A percentile compares a stretch with the other conserved stretches of the same genome.
Conservation (phyloP, 192 early-diverging fungal genomes). For the Rhizoclosmatium sp. region DNA sequence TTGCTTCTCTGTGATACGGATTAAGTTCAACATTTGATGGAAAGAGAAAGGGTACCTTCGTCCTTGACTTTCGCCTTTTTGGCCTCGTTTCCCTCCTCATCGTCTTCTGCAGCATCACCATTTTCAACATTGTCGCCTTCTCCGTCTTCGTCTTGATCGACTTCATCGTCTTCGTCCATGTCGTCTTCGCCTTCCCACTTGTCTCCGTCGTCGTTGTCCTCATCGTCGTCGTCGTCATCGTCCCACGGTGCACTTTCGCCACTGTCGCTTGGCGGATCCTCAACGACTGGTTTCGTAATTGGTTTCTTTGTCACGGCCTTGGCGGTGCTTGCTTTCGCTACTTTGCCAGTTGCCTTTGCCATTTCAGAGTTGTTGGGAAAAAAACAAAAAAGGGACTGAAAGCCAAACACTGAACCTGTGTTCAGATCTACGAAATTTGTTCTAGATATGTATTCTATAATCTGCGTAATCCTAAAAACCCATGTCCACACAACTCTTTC, state of each 20-base stretch:
- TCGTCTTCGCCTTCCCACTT: conserved; percentile 17
- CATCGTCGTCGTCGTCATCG: conserved; percentile 1
- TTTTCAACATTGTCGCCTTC: conserved; percentile 28
- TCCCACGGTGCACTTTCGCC: conserved; percentile 7
- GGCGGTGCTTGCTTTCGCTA: neutral
- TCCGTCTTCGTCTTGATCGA: neutral
- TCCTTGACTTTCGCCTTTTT: conserved; percentile 24
- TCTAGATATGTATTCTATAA: conserved; percentile 11
- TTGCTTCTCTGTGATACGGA: conserved; percentile 27
- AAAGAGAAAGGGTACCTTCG: conserved; percentile 10
- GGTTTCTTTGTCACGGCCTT: neutral
- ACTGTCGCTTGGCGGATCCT: neutral
- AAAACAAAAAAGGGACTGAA: conserved; percentile 8
- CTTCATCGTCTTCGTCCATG: conserved; percentile 14
- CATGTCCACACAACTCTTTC: conserved; percentile 45
- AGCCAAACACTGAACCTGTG: neutral
- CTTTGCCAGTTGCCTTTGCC: neutral
- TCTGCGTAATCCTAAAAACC: conserved; percentile 47
- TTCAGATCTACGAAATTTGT: neutral
- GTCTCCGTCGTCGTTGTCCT: neutral
- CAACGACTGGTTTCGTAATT: neutral
- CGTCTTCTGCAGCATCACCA: conserved; percentile 25
- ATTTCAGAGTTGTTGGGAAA: neutral
- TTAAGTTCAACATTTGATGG: too few relatives aligned
- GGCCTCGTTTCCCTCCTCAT: conserved; percentile 14